Conservation (phyloP, 176 grass and related monocot genomes). For the Paspalum vaginatum region DNA sequence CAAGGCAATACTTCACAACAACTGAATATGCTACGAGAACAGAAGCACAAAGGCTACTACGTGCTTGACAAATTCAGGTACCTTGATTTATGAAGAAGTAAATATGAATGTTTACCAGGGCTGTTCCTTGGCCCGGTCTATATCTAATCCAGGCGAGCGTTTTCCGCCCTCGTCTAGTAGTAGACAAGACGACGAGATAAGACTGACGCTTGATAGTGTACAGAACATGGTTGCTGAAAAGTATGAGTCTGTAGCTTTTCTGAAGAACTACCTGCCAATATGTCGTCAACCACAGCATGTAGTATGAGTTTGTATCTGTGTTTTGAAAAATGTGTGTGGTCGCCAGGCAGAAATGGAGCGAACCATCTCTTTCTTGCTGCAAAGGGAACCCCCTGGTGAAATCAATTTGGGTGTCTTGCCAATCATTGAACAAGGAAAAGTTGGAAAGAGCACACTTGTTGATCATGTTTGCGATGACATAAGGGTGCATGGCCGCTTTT, state of each 20-base stretch:
- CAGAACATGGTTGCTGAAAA: not conserved
- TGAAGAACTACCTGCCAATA: not conserved
- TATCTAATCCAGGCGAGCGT: not conserved
- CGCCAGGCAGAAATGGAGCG: not conserved
- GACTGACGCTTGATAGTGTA: not conserved
- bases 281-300: not conserved
- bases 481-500: constrained; percentile 41
- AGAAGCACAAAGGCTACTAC: not conserved
- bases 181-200: not conserved
- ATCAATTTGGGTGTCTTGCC: not conserved
- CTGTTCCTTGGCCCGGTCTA: too few relatives aligned
- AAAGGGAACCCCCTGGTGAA: not conserved
- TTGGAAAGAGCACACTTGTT: constrained; percentile 50
- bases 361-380: not conserved
- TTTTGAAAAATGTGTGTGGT: not conserved
- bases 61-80: not conserved
- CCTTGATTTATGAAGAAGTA: not conserved
- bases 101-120: not conserved
- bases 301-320: not conserved
- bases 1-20: not conserved
- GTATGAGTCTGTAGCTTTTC: constrained; percentile 11
- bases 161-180: not conserved
- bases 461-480: constrained; percentile 42
- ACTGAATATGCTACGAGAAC: not conserved
- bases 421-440: not conserved